Conservation (phyloP, 1,284 basidiomycete genomes). For the Ustilago esculenta region DNA sequence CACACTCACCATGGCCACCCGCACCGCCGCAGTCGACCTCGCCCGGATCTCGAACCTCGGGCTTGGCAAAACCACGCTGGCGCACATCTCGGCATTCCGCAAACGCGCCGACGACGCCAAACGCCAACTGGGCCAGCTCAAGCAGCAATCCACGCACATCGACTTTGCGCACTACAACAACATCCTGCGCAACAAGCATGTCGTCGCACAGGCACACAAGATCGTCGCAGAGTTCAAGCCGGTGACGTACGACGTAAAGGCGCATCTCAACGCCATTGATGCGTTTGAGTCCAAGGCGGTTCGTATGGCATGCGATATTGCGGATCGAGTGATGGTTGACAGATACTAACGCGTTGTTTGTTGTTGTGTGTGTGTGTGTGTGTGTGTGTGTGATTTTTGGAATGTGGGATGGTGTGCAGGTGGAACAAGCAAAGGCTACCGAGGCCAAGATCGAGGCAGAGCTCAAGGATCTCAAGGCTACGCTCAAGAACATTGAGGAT, state of each 20-base stretch:
- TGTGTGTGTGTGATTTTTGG: too few species aligned
- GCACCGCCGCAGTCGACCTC: conserved; percentile 59
- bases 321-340: too few species aligned
- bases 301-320: conserved; percentile 40
- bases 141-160: conserved; percentile 78
- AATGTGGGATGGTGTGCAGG: too few species aligned
- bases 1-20: conserved; percentile 48
- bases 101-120: conserved; percentile 91
- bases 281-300: conserved; percentile 97
- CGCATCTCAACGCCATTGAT: conserved; percentile 94
- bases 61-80: conserved; percentile 65
- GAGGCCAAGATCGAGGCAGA: conserved; percentile 91
- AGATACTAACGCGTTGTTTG: conserved; percentile 22
- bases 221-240: conserved; percentile 90
- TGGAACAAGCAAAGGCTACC: conserved; percentile 89
- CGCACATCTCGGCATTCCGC: conserved; percentile 89
- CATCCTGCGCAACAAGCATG: conserved; percentile 83
- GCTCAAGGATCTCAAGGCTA: conserved; percentile 89
- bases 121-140: conserved; percentile 77
- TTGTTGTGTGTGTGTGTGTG: too few species aligned
- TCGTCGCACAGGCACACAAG: conserved; percentile 93
- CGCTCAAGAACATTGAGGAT: conserved; percentile 95
- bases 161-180: conserved; percentile 92
- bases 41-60: conserved; percentile 64
- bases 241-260: conserved; percentile 89